phyloP scores from a whole-genome alignment of 2,329 filamentous ascomycete species.

The Drechslerella stenobrocha region DNA sequence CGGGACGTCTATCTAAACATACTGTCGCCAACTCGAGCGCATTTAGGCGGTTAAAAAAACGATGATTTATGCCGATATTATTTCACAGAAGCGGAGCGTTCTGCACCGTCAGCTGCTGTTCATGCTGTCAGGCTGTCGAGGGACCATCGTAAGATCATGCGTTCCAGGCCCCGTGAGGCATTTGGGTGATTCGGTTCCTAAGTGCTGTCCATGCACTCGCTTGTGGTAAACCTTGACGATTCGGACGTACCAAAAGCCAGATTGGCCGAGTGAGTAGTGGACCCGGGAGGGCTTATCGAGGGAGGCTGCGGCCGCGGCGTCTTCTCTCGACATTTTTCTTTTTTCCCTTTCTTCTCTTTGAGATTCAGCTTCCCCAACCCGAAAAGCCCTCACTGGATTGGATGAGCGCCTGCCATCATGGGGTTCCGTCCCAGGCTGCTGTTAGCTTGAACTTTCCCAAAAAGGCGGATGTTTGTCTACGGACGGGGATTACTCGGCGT shows the following conservation, averaged over 20 bases:
- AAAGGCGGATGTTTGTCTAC: conserved; percentile 48
- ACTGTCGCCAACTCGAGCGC: conserved; percentile 17
- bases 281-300: conserved; percentile 47
- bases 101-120: conserved; percentile 24
- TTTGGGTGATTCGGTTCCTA: conserved; percentile 46
- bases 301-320: conserved; percentile 7
- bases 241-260: conserved; percentile 49
- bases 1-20: conserved; percentile 28
- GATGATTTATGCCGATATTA: conserved; percentile 17
- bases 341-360: conserved; percentile 33
- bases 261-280: conserved; percentile 35
- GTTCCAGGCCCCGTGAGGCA: conserved; percentile 42
- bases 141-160: conserved; percentile 31
- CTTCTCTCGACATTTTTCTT: background rate
- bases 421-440: conserved; percentile 37
- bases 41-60: conserved; percentile 46
- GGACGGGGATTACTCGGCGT: conserved; percentile 48
- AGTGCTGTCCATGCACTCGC: conserved; percentile 46
- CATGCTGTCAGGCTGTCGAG: conserved; percentile 11
- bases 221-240: conserved; percentile 50
- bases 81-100: conserved; percentile 18
- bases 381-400: conserved; percentile 48
- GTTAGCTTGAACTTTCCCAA: conserved; percentile 48
- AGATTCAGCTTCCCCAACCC: conserved; percentile 44
- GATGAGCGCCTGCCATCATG: conserved; percentile 47